phyloP scores from a whole-genome alignment of 2,329 filamentous ascomycete species.

The Neonectria punicea region DNA sequence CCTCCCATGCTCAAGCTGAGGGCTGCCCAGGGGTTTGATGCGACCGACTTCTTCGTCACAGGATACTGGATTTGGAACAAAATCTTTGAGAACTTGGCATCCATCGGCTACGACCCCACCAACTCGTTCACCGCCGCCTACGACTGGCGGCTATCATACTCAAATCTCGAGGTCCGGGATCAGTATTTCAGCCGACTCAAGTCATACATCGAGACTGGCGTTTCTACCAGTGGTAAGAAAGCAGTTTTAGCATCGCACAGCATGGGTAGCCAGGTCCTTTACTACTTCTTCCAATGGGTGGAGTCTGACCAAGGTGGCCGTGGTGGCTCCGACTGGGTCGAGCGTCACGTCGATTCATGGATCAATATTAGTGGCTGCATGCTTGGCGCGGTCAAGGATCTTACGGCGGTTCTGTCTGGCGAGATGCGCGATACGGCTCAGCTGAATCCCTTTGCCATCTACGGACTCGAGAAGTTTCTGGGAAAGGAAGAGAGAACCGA shows the following conservation, averaged over 20 bases:
- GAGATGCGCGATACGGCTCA: constrained; percentile 99
- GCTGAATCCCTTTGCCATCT: constrained; percentile 94
- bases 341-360: constrained; percentile 90
- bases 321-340: constrained; percentile 89
- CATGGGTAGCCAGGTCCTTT: constrained; percentile 96
- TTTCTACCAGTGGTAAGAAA: constrained; percentile 79
- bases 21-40: constrained; percentile 95
- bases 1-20: constrained; percentile 90
- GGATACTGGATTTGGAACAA: constrained; percentile 99
- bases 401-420: constrained; percentile 90
- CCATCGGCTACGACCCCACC: constrained; percentile 92
- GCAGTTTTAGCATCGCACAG: constrained; percentile 90
- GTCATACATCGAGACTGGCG: constrained; percentile 86
- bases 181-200: constrained; percentile 95
- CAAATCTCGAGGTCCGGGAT: constrained; percentile 88
- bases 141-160: constrained; percentile 93
- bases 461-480: constrained; percentile 95
- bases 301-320: constrained; percentile 80
- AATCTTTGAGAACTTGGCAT: constrained; percentile 95
- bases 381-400: constrained; percentile 91
- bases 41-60: constrained; percentile 92
- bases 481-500: constrained; percentile 90
- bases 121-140: constrained; percentile 78
- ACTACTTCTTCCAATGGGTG: constrained; percentile 85
- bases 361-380: constrained; percentile 99